Conservation (phyloP, 352 stramenopile species). For the Pythium aphanidermatum region DNA sequence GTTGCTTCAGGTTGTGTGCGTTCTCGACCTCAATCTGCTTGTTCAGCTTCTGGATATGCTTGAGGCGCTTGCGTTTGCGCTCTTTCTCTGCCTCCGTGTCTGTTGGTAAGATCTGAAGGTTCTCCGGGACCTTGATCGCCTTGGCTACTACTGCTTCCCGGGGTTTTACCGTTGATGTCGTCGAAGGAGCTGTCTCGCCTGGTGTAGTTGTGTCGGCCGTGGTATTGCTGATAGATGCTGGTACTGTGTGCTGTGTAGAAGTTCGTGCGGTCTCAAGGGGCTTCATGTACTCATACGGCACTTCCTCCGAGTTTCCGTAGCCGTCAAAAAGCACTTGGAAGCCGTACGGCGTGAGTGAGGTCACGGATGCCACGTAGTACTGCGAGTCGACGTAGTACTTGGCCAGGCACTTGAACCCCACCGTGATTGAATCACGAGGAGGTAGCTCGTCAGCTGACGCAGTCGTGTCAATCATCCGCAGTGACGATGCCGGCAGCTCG, state of each 20-base stretch:
- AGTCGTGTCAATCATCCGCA: constrained; percentile 30
- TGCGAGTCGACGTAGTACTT: constrained; percentile 80
- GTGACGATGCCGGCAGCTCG: constrained; percentile 29
- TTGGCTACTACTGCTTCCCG: constrained; percentile 41
- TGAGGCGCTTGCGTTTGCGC: constrained; percentile 76
- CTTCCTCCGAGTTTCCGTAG: constrained; percentile 88
- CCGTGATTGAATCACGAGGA: constrained; percentile 29
- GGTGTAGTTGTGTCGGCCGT: constrained; percentile 1
- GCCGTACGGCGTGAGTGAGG: constrained; percentile 53
- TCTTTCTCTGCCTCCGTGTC: constrained; percentile 84
- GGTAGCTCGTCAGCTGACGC: constrained; percentile 23
- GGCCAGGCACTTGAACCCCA: constrained; percentile 59
- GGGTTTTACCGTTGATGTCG: constrained; percentile 11
- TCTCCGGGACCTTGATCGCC: constrained; percentile 82
- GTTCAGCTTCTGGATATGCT: constrained; percentile 85
- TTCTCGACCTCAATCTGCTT: constrained; percentile 83
- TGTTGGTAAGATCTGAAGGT: constrained; percentile 73
- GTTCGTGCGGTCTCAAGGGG: background rate
- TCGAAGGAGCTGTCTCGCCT: background rate
- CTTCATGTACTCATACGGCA: constrained; percentile 85
- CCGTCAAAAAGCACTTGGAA: constrained; percentile 85
- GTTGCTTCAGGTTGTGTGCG: constrained; percentile 76
- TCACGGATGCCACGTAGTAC: constrained; percentile 71
- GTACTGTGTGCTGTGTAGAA: too few relatives aligned
- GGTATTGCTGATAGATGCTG: background rate